Percentiles rank a stretch among this genome's conserved stretches.
Conservation (phyloP, 225 moss, liverwort and hornwort species). For the Polytrichum formosum region DNA sequence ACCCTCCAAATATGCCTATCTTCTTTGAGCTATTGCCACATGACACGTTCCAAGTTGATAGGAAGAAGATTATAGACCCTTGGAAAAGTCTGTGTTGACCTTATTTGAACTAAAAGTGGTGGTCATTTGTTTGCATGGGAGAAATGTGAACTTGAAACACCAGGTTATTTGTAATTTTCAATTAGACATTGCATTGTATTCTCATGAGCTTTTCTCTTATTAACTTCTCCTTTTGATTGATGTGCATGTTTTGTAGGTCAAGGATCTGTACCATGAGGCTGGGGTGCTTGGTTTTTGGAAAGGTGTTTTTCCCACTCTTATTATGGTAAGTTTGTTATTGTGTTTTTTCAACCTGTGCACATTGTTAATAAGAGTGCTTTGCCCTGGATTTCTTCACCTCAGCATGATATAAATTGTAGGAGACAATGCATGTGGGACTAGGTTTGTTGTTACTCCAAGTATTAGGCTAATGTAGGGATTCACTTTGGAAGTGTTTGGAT, state of each 20-base stretch:
- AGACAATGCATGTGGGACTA: no score
- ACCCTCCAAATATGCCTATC: neutral
- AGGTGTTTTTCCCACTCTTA: slow-evolving; percentile 69
- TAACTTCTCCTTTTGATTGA: slow-evolving; percentile 5
- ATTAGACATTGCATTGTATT: slow-evolving; percentile 12
- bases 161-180: neutral
- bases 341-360: no score
- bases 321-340: slow-evolving; percentile 56
- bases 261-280: slow-evolving; percentile 53
- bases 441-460: no score
- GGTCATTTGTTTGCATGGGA: neutral
- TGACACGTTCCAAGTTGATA: no score
- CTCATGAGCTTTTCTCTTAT: slow-evolving; percentile 3
- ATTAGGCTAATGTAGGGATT: no score
- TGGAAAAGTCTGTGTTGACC: slow-evolving; percentile 1
- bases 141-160: neutral
- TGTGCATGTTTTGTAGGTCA: slow-evolving; percentile 29
- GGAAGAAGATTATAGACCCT: neutral
- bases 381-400: no score
- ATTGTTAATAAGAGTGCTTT: no score
- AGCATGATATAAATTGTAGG: no score
- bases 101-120: no score
- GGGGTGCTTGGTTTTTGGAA: slow-evolving; percentile 79
- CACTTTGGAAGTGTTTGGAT: no score
- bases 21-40: no score